Evolutionary conservation across 768 basidiomycete species (phyloP), one percentile per base, ranked within the genome.

Genomic region (Collybiopsis luxurians): DNA sequence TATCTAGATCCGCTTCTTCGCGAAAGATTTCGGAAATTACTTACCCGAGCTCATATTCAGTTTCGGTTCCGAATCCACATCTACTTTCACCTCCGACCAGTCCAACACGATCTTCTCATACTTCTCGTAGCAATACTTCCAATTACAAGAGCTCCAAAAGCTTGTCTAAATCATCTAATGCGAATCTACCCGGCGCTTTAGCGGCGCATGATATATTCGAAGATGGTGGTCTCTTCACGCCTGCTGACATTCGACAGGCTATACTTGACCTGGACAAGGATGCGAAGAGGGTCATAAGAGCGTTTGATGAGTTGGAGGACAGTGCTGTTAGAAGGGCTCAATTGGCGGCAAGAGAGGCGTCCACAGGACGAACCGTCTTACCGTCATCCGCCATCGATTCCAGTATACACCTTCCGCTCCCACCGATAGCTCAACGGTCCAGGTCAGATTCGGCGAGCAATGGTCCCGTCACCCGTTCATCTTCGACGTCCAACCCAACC

Each of bases 241-340:
- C 81, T 48, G 77, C 75, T 54, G 80, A 84, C 38, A 82, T 91
- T 53, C 81, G 80, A 44, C 70, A 72, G 19, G 83, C 85, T 55
- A 86, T 92, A 53, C 74, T 79, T 55, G 67, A 72, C 2, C 80
- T 89, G 36, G 87, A 90, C 63, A 78, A 80, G 24, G 89, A 91
- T 63, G 82, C 80, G 11, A 71, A 77, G 28, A 73, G 84, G 11
- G 73, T 92, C 26, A 68, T 86, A 27, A 82, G 86, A 45, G 87
- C 87, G 6, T 91, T 91, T 62, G 80, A 82, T 56, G 78, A 81
- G 21, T 75, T 90, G 24, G 87, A 91, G 68, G 71, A 83, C 31
- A 81, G 73, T 48, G 79, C 83, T 21, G 63, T 84, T 5, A 36
- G 21, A 19, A 34, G 34, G 31, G 42, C 81, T 23, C 21, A 49